Base-by-base conservation (phyloP, 2,329 filamentous ascomycete species). In the Pseudogymnoascus sp. region DNA sequence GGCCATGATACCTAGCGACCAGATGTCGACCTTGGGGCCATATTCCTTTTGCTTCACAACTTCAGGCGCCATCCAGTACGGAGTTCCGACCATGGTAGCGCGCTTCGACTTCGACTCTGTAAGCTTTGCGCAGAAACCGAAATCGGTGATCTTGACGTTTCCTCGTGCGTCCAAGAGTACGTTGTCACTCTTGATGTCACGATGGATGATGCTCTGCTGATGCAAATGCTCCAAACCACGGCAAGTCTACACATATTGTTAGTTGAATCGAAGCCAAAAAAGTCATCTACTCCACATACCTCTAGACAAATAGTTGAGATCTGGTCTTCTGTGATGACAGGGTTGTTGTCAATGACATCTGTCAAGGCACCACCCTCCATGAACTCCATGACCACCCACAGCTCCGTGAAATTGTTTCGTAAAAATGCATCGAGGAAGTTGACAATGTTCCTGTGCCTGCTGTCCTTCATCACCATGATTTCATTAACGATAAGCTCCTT, bases 381-480 rank as follows among this genome's bases (percentile, higher is more conserved):
- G 70, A 92, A 99, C 76, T 99, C 94, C 94, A 99, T 96, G 58
- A 99, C 92, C 9, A 99, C 91, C 94, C 94, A 99, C n/a, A 99
- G 82, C 73, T 99, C 94, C 59, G 89, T 83, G 69, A 89, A 91
- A 73, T 94, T 92, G 73, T 96, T 95, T 69, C 94, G 89, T 70
- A 99, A 77, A 79, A 97, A 99, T 3, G 92, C 92, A 68, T 99
- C 94, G 33, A 99, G 78, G 76, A 96, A 99, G 76, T 99, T 99
- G 74, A 99, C 94, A 77, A 99, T 99, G 74, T 99, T 99, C 63
- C 88, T 86, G 74, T 99, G 94, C 72, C 92, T 89, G 78, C 90
- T 96, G 76, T 99, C 94, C 77, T 97, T 96, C 94, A 99, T 99
- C 62, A 99, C 94, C 77, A 99, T 95, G 70, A 99, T 99, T 71